Base-by-base conservation (phyloP, 2,329 filamentous ascomycete genomes). In the Teratosphaeria destructans region DNA sequence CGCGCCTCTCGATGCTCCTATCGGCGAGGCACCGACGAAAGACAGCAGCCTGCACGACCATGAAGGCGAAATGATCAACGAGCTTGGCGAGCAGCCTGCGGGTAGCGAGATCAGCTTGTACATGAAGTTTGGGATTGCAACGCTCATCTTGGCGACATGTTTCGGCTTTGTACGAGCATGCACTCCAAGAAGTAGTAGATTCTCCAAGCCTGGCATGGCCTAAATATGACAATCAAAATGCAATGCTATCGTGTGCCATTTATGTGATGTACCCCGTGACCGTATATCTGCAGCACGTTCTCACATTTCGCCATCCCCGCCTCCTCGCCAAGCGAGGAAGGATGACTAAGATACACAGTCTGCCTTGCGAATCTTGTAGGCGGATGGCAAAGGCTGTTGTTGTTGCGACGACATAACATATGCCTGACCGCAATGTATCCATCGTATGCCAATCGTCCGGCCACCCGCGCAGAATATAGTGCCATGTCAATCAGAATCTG, bases 121-220 rank as follows among this genome's bases (percentile, higher is more conserved):
- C 39, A 72, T 75, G 63, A 81, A 81, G 73, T 59, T 79, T 39
- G 73, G 77, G 61, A 70, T 78, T 61, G 62, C 78, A 55, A 75
- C 70, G 32, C 71, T 74, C 53, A 73, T 81, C 59, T 67, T 79
- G 59, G 73, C 70, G 43, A 68, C 74, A 54, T 78, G 77, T 59
- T 68, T 62, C 58, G 62, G 57, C 37, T 72, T 64, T 29, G 60
- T 71, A 11, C 62, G 63, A 49, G 63, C 63, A 23, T 61, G 64
- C 26, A 61, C 58, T 27, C 52, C 66, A n/a, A 32, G 52, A 53
- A 57, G 62, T 37, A 54, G 66, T 16, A 23, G 59, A 37, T 32
- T 59, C 5, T 62, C 67, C 55, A 69, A 69, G 54, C 55, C 37
- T 35, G 59, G 59, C 19, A 34, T 59, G 55, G 57, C 53, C 5